Evolutionary conservation across 257 asterid genomes (phyloP).

Genomic region (Solanum arcanum): DNA sequence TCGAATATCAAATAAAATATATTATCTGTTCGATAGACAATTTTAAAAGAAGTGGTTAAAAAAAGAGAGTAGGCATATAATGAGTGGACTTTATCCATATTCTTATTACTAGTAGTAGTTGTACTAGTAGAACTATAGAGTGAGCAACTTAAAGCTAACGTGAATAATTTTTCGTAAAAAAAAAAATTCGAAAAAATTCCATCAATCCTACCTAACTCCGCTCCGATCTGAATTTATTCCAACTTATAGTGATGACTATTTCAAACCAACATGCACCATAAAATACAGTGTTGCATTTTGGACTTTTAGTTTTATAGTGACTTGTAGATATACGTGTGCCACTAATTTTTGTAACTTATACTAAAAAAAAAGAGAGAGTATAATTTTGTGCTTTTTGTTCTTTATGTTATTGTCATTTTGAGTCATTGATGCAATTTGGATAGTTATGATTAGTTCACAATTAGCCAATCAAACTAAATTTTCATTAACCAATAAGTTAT

Average conservation of each 20-base stretch:
- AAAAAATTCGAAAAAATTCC: background rate
- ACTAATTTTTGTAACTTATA: background rate
- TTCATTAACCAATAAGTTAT: background rate
- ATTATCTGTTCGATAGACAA: too few species aligned
- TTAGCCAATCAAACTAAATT: background rate
- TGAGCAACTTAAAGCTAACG: background rate
- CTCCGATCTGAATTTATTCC: background rate
- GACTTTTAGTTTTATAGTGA: background rate
- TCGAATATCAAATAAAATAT: fast-evolving
- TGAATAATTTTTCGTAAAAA: background rate
- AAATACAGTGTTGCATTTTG: background rate
- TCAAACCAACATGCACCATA: background rate
- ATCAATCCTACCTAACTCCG: background rate
- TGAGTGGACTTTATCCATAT: background rate
- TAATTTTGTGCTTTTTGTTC: background rate
- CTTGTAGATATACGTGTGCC: background rate
- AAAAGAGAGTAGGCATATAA: background rate
- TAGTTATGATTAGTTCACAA: background rate
- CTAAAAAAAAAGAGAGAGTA: background rate
- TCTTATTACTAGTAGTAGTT: background rate
- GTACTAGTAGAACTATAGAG: background rate
- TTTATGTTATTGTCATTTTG: background rate
- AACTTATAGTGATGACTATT: background rate
- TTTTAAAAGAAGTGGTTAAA: background rate
- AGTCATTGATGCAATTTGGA: background rate